A percentile compares a stretch with the other conserved stretches of the same genome.
phyloP scores from a whole-genome alignment of 2,329 filamentous ascomycete species.

The Fusarium papillatum region DNA sequence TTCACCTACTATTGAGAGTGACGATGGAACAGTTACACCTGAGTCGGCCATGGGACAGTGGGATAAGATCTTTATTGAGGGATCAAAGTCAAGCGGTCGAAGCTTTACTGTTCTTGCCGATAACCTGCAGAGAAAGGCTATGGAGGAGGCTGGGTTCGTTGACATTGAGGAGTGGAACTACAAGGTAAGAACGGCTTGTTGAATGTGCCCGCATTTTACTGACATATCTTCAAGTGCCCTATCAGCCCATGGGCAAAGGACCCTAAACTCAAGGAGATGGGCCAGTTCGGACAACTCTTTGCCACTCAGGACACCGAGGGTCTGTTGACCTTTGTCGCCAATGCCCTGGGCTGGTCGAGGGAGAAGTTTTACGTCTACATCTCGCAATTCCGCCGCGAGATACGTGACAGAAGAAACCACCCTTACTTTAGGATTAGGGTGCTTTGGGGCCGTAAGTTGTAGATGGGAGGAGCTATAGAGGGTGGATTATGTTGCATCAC shows the following conservation, averaged over 20 bases:
- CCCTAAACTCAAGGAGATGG: slow-evolving; percentile 31
- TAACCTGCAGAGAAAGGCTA: slow-evolving; percentile 13
- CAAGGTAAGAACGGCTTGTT: slow-evolving; percentile 3
- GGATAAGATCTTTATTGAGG: slow-evolving; percentile 31
- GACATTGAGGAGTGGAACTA: slow-evolving; percentile 35
- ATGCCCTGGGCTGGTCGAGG: slow-evolving; percentile 23
- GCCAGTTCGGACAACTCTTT: slow-evolving; percentile 34
- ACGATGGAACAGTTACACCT: slow-evolving; percentile 23
- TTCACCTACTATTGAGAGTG: slow-evolving; percentile 27
- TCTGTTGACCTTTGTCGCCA: slow-evolving; percentile 30
- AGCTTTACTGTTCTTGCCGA: slow-evolving; percentile 33
- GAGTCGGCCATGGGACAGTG: slow-evolving; percentile 29
- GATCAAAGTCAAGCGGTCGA: slow-evolving; percentile 28
- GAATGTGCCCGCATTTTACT: neutral
- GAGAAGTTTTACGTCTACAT: slow-evolving; percentile 32
- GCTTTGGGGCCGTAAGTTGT: slow-evolving; percentile 23
- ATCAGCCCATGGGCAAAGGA: slow-evolving; percentile 35
- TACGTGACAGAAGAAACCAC: slow-evolving; percentile 23
- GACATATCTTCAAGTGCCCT: slow-evolving; percentile 2
- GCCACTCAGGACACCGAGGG: slow-evolving; percentile 36
- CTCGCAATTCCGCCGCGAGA: slow-evolving; percentile 26
- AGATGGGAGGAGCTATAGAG: neutral
- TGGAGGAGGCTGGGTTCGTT: slow-evolving; percentile 27
- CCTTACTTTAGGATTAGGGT: slow-evolving; percentile 19
- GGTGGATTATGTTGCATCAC: neutral